phyloP scores from a whole-genome alignment of 768 basidiomycete species.

The Kwoniella botswanensis region DNA sequence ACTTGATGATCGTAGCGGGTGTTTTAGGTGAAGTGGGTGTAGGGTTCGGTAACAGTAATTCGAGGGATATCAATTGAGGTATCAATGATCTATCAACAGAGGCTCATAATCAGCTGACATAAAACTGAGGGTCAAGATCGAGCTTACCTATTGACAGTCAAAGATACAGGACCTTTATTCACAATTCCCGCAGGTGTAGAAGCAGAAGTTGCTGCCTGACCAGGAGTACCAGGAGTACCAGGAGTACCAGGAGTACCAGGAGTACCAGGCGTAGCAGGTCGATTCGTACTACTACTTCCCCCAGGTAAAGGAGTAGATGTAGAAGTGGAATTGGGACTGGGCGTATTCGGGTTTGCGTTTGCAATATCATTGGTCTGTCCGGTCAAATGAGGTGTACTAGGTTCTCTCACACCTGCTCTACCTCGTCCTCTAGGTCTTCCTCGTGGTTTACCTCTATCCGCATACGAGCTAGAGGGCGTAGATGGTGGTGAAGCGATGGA shows the following conservation, averaged over 20 bases:
- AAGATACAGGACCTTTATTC: conserved; percentile 16
- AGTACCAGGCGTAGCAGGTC: conserved; percentile 1
- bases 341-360: background rate
- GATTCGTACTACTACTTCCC: background rate
- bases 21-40: conserved; percentile 20
- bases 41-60: conserved; percentile 15
- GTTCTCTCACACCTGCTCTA: conserved; percentile 27
- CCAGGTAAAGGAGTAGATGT: background rate
- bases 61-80: conserved; percentile 25
- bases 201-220: background rate
- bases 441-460: conserved; percentile 31
- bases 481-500: conserved; percentile 2
- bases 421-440: conserved; percentile 36
- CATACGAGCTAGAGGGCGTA: background rate
- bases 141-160: conserved; percentile 28
- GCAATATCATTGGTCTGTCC: background rate
- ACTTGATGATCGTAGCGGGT: conserved; percentile 20
- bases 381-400: conserved; percentile 23
- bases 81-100: conserved; percentile 10
- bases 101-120: background rate
- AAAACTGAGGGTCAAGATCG: background rate
- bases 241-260: background rate
- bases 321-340: conserved; percentile 7
- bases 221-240: background rate
- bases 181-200: background rate